A percentile compares a stretch with the other conserved stretches of the same genome.
These are phyloP conservation scores for Solanum habrochaites DNA, from an alignment of 257 asterid genomes.

Conservation along the genomic window DNA sequence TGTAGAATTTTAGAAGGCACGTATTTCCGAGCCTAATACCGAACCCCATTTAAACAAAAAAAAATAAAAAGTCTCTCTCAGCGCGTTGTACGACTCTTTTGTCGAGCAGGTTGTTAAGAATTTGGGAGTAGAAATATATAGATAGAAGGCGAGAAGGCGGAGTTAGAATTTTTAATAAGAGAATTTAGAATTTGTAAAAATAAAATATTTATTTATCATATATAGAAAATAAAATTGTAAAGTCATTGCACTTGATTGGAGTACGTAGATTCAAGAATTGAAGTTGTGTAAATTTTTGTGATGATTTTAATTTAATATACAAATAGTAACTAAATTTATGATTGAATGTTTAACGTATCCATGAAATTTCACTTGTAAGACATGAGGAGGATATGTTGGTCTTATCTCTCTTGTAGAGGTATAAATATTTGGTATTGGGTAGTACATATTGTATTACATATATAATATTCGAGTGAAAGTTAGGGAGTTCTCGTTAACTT, in stretches of 20 bases:
- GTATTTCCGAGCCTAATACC: conserved; percentile 36
- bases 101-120: background rate
- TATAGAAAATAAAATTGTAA: too few relatives aligned
- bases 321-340: background rate
- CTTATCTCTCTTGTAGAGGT: rapidly evolving
- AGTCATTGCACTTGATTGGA: too few relatives aligned
- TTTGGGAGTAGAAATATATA: background rate
- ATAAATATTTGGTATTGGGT: background rate
- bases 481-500: background rate
- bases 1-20: conserved; percentile 7
- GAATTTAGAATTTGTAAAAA: too few relatives aligned
- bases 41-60: conserved; percentile 13
- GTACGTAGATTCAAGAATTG: background rate
- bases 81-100: conserved; percentile 2
- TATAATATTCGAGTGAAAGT: background rate
- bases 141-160: too few relatives aligned
- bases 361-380: background rate
- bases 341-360: background rate
- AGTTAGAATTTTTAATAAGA: too few relatives aligned
- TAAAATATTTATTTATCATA: too few relatives aligned
- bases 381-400: too few relatives aligned
- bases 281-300: rapidly evolving
- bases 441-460: background rate
- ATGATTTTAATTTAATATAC: background rate
- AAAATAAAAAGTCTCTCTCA: background rate